Evolutionary conservation across 768 basidiomycete species (phyloP), one percentile per base, ranked within the genome.

Genomic region (Russula compacta): DNA sequence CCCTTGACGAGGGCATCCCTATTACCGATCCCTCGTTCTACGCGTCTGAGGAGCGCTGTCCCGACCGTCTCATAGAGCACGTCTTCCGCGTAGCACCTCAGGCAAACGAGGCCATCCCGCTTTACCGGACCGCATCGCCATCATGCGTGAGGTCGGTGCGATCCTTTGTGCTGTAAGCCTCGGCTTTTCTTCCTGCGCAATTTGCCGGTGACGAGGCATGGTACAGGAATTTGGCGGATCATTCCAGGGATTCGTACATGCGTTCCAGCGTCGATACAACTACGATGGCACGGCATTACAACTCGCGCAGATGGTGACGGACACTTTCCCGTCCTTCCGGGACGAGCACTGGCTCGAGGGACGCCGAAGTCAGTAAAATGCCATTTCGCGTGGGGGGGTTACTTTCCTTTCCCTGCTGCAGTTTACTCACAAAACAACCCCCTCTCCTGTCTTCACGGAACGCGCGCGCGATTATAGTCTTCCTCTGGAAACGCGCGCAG

Each of bases 401-500:
- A 14, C n/a, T 43, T 10, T 43, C n/a, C n/a, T 14, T 15, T 11
- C 15, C 43, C 43, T 19, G 6, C 43, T 7, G 4, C 19, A 4
- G 10, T 4, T 11, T 14, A 53, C 40, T 42, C 15, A 53, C 11
- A 24, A 53, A 24, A 53, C 24, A 29, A 29, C 24, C 24, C 24
- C 3, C 24, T 29, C n/a, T 29, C 1, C 24, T 3, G 24, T 29
- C 24, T 29, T 29, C 24, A 29, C 24, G 24, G 3, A 29, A 38
- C 38, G 6, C 44, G 1, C 32, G 2, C 7, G 32, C 14, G 4
- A 33, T n/a, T 33, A 7, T 65, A 92, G 89, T 94, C 8, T 84
- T 73, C 72, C 78, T 95, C 58, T 93, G 92, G 89, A 95, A 95
- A 70, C 84, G 92, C 38, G 85, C 92, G 1, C 92, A 95, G 66